Percentiles rank a stretch among this genome's conserved stretches.
These are phyloP conservation scores for Coemansia sp. DNA, from an alignment of 192 early-diverging fungal genomes.

Conservation along the genomic window DNA sequence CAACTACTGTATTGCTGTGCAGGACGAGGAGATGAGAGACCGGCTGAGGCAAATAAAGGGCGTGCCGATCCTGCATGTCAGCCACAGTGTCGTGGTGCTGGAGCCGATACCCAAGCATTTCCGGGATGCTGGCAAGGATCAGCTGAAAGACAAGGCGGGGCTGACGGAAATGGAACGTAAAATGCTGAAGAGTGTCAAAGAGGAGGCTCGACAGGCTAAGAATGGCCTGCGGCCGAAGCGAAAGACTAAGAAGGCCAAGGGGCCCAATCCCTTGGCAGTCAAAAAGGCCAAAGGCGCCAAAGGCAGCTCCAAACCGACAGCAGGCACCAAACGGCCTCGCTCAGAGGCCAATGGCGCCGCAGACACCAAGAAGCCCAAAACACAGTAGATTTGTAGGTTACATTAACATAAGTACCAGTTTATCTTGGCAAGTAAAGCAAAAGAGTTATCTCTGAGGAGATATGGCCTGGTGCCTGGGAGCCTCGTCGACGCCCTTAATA, in stretches of 20 bases:
- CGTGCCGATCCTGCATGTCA: slow-evolving; percentile 84
- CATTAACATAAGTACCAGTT: too few species aligned
- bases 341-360: slow-evolving; percentile 2
- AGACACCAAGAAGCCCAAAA: background rate
- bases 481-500: slow-evolving; percentile 21
- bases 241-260: slow-evolving; percentile 70
- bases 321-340: slow-evolving; percentile 13
- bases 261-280: slow-evolving; percentile 82
- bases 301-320: background rate
- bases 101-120: slow-evolving; percentile 69
- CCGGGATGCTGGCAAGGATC: slow-evolving; percentile 34
- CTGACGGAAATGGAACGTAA: slow-evolving; percentile 55
- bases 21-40: slow-evolving; percentile 66
- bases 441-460: slow-evolving; percentile 18
- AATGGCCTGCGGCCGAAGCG: slow-evolving; percentile 25
- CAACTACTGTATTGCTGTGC: slow-evolving; percentile 84
- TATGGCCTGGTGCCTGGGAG: slow-evolving; percentile 26
- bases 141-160: slow-evolving; percentile 51
- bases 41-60: slow-evolving; percentile 70
- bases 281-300: slow-evolving; percentile 61
- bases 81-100: slow-evolving; percentile 70
- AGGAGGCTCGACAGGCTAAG: slow-evolving; percentile 33
- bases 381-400: background rate
- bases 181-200: slow-evolving; percentile 55
- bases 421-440: too few species aligned